Evolutionary conservation across 2,329 filamentous ascomycete genomes (phyloP), one percentile per base, ranked within the genome.

Genomic region (Shiraia sp.): DNA sequence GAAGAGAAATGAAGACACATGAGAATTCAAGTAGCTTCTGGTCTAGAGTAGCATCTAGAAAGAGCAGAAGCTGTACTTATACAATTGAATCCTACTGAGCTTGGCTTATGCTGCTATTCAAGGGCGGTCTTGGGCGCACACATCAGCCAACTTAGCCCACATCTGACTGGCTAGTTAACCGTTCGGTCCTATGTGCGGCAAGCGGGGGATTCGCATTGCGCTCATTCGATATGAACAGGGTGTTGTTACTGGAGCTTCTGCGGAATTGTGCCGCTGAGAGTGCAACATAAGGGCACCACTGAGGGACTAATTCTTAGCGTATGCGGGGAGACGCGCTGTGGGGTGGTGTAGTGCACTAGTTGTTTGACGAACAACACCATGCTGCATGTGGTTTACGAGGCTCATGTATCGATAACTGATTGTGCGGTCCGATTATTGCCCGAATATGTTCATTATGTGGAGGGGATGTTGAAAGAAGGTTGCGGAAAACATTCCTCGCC

Each of bases 231-330:
- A 19, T 32, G 29, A 30, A 30, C 22, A 17, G 30, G 16, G 10
- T 38, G 43, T 25, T 42, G 36, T 13, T 27, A 30, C 33, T 16
- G 19, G 30, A 45, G 12, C 12, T 19, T 16, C 12, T 27, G 49
- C 54, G 54, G 54, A 57, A 57, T 40, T 30, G 23, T 15, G 24
- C 51, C 51, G 51, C 51, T 13, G 35, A 32, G 15, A 35, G 27
- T 43, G 30, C 26, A 19, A n/a, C 28, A 30, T 14, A 8, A 28
- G 24, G 19, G 33, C 32, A 35, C n/a, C n/a, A n/a, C n/a, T n/a
- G n/a, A n/a, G n/a, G n/a, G n/a, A n/a, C n/a, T n/a, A n/a, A 36
- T 15, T 30, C 23, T 28, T 49, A 51, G 47, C 40, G 52, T 22
- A 26, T 54, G 51, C 51, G 53, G 50, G 43, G 36, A 51, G 36